Conservation (phyloP, 1,284 basidiomycete species). For the Cutaneotrichosporon sp. region DNA sequence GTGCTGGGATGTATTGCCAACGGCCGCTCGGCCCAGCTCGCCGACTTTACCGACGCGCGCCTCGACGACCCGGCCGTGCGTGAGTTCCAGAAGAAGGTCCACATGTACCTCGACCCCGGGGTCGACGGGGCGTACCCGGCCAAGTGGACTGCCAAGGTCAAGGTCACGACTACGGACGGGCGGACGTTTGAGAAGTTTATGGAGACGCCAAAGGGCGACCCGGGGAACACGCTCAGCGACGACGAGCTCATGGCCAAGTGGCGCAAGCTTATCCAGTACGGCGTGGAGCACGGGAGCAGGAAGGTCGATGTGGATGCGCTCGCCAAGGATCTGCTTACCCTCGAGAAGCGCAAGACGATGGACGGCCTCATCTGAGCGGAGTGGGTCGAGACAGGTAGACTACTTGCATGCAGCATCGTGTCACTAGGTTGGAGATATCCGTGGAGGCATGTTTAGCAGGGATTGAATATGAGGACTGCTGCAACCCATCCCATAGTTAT, state of each 20-base stretch:
- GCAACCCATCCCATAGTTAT: no score
- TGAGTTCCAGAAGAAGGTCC: constrained; percentile 11
- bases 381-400: not conserved
- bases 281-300: no score
- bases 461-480: no score
- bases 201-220: constrained; percentile 8
- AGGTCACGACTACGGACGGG: constrained; percentile 7
- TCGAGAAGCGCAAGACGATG: constrained; percentile 5
- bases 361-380: constrained; percentile 1
- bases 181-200: constrained; percentile 3
- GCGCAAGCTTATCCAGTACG: constrained; percentile 2
- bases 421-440: no score
- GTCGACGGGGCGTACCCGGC: constrained; percentile 4
- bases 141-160: constrained; percentile 3
- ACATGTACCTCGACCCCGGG: constrained; percentile 4
- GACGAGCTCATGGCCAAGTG: constrained; percentile 5
- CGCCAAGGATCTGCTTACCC: not conserved
- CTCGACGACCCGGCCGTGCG: constrained; percentile 3
- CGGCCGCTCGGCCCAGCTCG: constrained; percentile 5
- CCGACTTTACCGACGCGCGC: constrained; percentile 4
- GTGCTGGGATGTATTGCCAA: constrained; percentile 5
- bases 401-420: no score
- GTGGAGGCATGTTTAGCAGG: no score
- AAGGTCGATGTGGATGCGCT: not conserved
- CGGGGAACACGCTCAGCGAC: constrained; percentile 6